Evolutionary conservation across 2,329 filamentous ascomycete genomes (phyloP), one percentile per base, ranked within the genome.

Genomic region (Penicillium sp.): DNA sequence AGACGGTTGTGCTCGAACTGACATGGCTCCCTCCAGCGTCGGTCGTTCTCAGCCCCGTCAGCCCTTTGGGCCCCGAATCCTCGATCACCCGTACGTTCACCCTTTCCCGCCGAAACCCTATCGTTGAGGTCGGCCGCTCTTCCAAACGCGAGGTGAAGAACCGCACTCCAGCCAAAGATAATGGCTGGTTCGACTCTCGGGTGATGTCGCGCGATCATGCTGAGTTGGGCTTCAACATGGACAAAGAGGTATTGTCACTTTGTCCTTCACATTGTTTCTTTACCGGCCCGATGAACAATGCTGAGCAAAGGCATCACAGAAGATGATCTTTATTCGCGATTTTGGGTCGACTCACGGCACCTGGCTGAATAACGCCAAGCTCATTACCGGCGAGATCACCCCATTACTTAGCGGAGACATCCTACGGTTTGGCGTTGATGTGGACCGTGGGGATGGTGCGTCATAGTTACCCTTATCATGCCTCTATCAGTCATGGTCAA

Each of bases 321-420:
- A 67, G 49, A 72, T 86, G 50, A 72, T 86, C 48, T 81, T 76
- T 54, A 76, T 89, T 60, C 76, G 73, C 59, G 86, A 89, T 67
- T 75, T 76, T 17, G 80, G 79, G 37, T 88, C 86, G 8, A 86
- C 87, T 80, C 86, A 89, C 69, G 86, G 86, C 34, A 88, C 86
- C 17, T 81, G 73, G 59, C 63, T 88, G 51, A 85, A 87, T 65
- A 77, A 78, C 38, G 66, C 63, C 41, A 78, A 75, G 41, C 68
- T 86, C 28, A 57, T 67, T 4, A 54, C 78, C 11, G 73, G 71
- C 3, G 64, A 76, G 54, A 73, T 76, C 17, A 76, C 78, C 52
- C 60, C 72, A 2, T 61, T 86, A 28, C 70, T 71, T 1, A 71
- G 63, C 51, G 73, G 71, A 15, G 76, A 78, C 63, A 57, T 73